Evolutionary conservation across 805 yeast species (phyloP), one percentile per base, ranked within the genome.

Genomic region (Saturnispora zaruensis): DNA sequence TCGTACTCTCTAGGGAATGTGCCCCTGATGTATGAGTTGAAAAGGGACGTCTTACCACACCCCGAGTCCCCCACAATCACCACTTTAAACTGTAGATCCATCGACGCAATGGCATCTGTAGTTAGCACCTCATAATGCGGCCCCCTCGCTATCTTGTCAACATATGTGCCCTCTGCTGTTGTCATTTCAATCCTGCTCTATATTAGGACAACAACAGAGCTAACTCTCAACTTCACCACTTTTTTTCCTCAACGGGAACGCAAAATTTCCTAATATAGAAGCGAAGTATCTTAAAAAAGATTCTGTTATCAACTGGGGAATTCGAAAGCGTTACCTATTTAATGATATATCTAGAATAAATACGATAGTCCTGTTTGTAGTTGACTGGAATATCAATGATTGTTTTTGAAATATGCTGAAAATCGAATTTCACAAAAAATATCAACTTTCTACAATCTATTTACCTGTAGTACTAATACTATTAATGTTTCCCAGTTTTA

Each of bases 11-110:
- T 87, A 26, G 99, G 99, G 69, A 91, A 91, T 65, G 89, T 89
- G 68, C 89, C 87, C 51, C 96, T 88, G 47, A 96, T 89, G 70
- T 91, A 91, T 52, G 97, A 89, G 62, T 93, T 91, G 58, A 93
- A 78, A 52, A 93, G 78, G 69, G 98, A 91, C 8, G 98, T 91
- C 62, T 89, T 91, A 61, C 99, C 99, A 57, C 93, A 97, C 61
- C 98, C 98, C 78, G 98, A 97, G 71, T 93, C 99, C 56, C 99
- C 99, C 46, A 93, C 97, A 54, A 91, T 96, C 54, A 93, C 98
- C 72, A 67, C 57, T 45, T 68, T 68, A 52, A 65, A 59, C 43
- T 63, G 66, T 4, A 57, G 43, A 38, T 51, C 50, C 18, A 62
- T 59, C 28, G 59, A 53, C 1, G 62, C 58, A 14, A 55, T 49